These are phyloP conservation scores for Paecilomyces sp. DNA, from an alignment of 2,329 filamentous ascomycete species.

Conservation along the genomic window DNA sequence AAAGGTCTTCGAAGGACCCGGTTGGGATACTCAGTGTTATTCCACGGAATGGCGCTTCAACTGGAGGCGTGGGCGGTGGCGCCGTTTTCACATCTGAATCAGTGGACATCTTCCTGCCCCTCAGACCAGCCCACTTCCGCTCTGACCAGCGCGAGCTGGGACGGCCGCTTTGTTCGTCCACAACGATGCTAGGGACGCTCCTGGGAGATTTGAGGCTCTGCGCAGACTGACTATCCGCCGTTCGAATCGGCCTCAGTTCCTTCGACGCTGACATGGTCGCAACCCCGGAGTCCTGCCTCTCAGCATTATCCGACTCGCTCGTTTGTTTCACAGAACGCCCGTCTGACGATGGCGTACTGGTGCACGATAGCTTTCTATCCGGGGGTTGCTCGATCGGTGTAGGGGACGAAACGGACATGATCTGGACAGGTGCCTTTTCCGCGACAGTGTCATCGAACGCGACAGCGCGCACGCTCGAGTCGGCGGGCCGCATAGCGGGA, in stretches of 20 bases:
- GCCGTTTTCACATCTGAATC: conserved; percentile 22
- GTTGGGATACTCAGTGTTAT: conserved; percentile 52
- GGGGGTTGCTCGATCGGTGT: conserved; percentile 14
- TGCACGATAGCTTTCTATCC: conserved; percentile 9
- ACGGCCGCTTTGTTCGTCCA: conserved; percentile 27
- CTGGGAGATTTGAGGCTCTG: conserved; percentile 22
- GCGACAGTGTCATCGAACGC: conserved; percentile 20
- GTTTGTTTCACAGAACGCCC: conserved; percentile 17
- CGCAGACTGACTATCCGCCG: conserved; percentile 13
- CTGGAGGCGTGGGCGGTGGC: conserved; percentile 25
- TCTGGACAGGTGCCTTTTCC: conserved; percentile 14
- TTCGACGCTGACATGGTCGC: conserved; percentile 6
- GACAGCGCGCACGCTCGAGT: conserved; percentile 16
- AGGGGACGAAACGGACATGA: conserved; percentile 21
- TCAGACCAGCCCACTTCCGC: conserved; percentile 34
- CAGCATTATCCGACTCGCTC: conserved; percentile 11
- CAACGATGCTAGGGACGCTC: conserved; percentile 34
- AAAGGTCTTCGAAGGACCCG: conserved; percentile 46
- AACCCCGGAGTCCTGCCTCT: conserved; percentile 8
- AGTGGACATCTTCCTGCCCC: conserved; percentile 24
- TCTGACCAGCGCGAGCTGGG: conserved; percentile 38
- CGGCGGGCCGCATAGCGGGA: conserved; percentile 18
- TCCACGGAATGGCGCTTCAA: conserved; percentile 36
- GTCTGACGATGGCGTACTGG: conserved; percentile 1
- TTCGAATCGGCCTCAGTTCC: conserved; percentile 10